Base-by-base conservation (phyloP, 768 basidiomycete species). In the Neoboletus subvelutipes region DNA sequence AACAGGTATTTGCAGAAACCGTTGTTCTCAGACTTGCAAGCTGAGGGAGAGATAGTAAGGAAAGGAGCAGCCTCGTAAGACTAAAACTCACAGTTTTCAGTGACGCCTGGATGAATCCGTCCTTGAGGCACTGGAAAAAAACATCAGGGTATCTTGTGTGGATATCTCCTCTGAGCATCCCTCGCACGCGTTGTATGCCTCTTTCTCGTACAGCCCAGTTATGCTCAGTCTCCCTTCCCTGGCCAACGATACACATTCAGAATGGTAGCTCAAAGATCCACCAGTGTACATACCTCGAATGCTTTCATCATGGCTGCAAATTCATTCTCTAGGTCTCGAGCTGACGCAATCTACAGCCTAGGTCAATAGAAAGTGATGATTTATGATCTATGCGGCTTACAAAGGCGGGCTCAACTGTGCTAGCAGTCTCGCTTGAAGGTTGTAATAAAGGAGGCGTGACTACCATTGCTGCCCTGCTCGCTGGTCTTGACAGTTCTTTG, bases 151-250 rank as follows among this genome's bases (percentile, higher is more conserved):
- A 94, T 54, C 89, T 83, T 33, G 77, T 70, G 69, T 91, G 86
- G 3, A 89, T 88, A 39, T 90, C 91, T 28, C 93, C 93, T 67
- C 86, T 88, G 54, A 98, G 74, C 90, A 97, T 93, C 18, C 94
- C 91, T 43, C 94, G 83, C 9, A 98, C 88, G 18, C 85, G 81
- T 42, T 83, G 78, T 58, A 95, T 79, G 11, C 88, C 80, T 62
- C 80, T 81, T 59, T 99, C 96, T 56, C 96, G 82, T 29, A 79
- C 76, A 42, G 83, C 79, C 96, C 96, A 99, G 64, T 99, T 99
- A 60, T 95, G 92, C 69, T 99, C 96, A 1, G 90, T 90, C 75
- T 99, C 96, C 75, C 84, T 96, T n/a, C 96, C 97, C 88, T 94
- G 34, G 45, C 29, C n/a, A 43, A 50, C 17, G 51, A 51, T 15